phyloP scores from a whole-genome alignment of 2,329 filamentous ascomycete genomes.

The Colletotrichum sp. region DNA sequence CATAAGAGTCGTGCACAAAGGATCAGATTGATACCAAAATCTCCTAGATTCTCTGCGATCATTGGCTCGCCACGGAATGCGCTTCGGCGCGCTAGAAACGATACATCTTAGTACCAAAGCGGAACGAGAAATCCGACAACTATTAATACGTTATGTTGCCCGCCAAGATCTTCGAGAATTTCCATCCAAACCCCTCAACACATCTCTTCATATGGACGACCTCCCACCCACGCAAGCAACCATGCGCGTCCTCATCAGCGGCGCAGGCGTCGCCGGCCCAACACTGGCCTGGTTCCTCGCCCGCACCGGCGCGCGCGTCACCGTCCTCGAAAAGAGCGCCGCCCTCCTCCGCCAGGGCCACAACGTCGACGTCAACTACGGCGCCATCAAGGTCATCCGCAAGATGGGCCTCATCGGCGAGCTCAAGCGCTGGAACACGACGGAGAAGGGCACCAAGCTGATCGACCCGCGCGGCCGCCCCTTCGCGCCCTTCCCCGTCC shows the following conservation, averaged over 20 bases:
- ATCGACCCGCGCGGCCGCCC: slow-evolving; percentile 42
- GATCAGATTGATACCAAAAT: neutral
- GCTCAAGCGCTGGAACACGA: slow-evolving; percentile 41
- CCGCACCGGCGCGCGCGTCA: neutral
- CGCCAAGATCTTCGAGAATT: neutral
- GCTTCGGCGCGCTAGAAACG: neutral
- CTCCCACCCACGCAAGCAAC: neutral
- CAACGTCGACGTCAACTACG: slow-evolving; percentile 22
- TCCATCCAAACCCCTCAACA: too few relatives aligned
- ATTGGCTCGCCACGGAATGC: neutral
- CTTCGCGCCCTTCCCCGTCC: slow-evolving; percentile 42
- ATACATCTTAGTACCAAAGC: neutral
- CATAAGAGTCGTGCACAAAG: neutral
- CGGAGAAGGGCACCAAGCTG: slow-evolving; percentile 52
- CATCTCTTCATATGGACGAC: neutral
- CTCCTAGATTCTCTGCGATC: neutral
- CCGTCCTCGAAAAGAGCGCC: neutral
- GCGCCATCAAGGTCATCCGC: slow-evolving; percentile 38
- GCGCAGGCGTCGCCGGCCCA: slow-evolving; percentile 22
- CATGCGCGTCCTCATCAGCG: slow-evolving; percentile 8
- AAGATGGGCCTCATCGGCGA: slow-evolving; percentile 41
- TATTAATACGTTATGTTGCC: neutral
- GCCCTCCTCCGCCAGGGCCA: neutral
- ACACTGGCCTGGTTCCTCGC: slow-evolving; percentile 3
- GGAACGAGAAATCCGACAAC: neutral